A percentile compares a stretch with the other conserved stretches of the same genome.
Conservation (phyloP, 2,329 filamentous ascomycete species). For the Sporothrix luriei region DNA sequence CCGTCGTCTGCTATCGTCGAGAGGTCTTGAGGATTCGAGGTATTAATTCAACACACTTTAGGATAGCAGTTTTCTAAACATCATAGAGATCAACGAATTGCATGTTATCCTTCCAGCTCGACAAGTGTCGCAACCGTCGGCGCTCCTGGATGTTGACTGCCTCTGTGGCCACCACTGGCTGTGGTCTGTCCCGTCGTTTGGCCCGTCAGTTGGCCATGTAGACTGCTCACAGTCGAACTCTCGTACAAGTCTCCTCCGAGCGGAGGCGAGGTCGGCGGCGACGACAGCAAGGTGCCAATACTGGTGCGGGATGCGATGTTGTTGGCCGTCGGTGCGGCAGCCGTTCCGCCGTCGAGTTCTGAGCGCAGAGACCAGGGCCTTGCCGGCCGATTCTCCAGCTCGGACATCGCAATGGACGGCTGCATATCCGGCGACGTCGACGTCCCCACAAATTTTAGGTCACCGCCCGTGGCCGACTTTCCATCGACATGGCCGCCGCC, state of each 20-base stretch:
- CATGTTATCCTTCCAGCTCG: constrained; percentile 19
- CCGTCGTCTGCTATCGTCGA: no score
- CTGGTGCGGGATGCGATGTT: background rate
- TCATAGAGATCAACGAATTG: background rate
- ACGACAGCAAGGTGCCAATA: background rate
- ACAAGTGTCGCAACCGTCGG: constrained; percentile 20
- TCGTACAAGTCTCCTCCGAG: background rate
- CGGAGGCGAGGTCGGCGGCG: background rate
- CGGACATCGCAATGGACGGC: constrained; percentile 26
- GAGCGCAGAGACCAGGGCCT: constrained; percentile 37
- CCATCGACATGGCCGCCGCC: background rate
- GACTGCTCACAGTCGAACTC: constrained; percentile 12
- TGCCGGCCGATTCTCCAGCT: constrained; percentile 33
- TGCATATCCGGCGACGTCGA: background rate
- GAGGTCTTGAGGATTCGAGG: no score
- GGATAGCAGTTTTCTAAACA: no score
- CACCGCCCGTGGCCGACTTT: background rate
- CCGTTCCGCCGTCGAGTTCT: constrained; percentile 33
- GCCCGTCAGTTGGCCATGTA: constrained; percentile 10
- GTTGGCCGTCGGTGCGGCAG: background rate
- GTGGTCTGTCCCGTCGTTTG: constrained; percentile 2
- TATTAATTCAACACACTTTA: no score
- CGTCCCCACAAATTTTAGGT: background rate
- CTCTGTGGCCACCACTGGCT: background rate
- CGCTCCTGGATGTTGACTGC: background rate